Conservation (phyloP, 331 rosid genomes). For the Erythrophleum ivorense region DNA sequence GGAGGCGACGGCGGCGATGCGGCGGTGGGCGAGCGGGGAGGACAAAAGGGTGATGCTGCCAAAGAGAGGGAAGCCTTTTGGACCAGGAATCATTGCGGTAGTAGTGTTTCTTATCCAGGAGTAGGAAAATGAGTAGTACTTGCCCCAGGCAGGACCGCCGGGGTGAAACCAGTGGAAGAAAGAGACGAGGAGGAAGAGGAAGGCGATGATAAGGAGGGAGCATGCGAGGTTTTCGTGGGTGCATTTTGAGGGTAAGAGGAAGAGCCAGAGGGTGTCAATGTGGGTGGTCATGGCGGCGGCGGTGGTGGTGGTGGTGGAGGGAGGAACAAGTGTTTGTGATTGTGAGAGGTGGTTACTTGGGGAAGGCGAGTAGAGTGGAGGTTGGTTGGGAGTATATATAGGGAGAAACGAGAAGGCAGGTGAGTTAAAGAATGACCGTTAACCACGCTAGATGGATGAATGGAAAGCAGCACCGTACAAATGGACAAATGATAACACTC, state of each 20-base stretch:
- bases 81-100: constrained; percentile 64
- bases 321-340: neutral
- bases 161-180: constrained; percentile 82
- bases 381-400: constrained; percentile 40
- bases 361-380: neutral
- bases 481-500: neutral
- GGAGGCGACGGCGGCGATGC: constrained; percentile 59
- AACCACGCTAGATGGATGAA: neutral
- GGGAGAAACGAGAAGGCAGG: neutral
- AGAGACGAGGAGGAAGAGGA: constrained; percentile 51
- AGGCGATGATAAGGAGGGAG: constrained; percentile 45
- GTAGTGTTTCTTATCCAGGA: constrained; percentile 3
- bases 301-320: neutral
- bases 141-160: constrained; percentile 98
- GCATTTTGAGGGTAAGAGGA: constrained; percentile 72
- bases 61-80: constrained; percentile 70
- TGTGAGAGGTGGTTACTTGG: constrained; percentile 10
- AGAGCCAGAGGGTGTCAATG: constrained; percentile 75
- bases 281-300: constrained; percentile 42
- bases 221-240: constrained; percentile 54
- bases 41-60: constrained; percentile 85
- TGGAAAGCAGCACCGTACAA: neutral
- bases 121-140: constrained; percentile 25
- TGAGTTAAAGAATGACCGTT: constrained; percentile 33
- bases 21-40: constrained; percentile 68